A percentile compares a stretch with the other conserved stretches of the same genome.
These are phyloP conservation scores for Russula brevipes DNA, from an alignment of 768 basidiomycete genomes.

Conservation along the genomic window DNA sequence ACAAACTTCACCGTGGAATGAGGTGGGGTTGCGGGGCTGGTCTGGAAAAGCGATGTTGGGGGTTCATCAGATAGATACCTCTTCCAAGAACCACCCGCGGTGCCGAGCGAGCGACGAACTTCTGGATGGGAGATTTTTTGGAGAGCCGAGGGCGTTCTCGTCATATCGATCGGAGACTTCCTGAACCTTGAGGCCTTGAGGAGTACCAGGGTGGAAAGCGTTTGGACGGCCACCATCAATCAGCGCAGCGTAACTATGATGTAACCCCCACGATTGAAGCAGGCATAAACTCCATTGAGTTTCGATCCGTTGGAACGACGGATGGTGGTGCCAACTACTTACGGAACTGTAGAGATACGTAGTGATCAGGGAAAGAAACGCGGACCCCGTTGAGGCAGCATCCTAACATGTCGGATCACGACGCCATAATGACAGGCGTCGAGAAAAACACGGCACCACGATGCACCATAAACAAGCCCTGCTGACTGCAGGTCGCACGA, in stretches of 20 bases:
- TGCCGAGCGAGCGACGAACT: not conserved
- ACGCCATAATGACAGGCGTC: not conserved
- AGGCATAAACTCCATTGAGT: not conserved
- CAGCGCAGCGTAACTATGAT: conserved; percentile 13
- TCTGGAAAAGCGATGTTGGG: not conserved
- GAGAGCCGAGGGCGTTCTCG: not conserved
- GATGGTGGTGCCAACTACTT: not conserved
- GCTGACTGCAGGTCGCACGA: not conserved
- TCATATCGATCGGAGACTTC: conserved; percentile 5
- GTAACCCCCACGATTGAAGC: not conserved
- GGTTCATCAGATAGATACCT: not conserved
- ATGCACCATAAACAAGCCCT: not conserved
- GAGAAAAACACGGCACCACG: not conserved
- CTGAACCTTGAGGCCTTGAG: not conserved
- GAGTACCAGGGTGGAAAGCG: conserved; percentile 1
- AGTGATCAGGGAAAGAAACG: not conserved
- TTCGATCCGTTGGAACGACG: not conserved
- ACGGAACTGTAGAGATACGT: not conserved
- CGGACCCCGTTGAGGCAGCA: not conserved
- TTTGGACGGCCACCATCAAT: not conserved
- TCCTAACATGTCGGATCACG: conserved; percentile 11
- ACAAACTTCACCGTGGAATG: not conserved
- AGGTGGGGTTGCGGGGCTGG: not conserved
- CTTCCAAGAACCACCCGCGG: not conserved
- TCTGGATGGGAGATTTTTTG: conserved; percentile 5